Evolutionary conservation across 208 protist species (phyloP), one percentile per base, ranked within the genome.

Genomic region (Leishmania major): DNA sequence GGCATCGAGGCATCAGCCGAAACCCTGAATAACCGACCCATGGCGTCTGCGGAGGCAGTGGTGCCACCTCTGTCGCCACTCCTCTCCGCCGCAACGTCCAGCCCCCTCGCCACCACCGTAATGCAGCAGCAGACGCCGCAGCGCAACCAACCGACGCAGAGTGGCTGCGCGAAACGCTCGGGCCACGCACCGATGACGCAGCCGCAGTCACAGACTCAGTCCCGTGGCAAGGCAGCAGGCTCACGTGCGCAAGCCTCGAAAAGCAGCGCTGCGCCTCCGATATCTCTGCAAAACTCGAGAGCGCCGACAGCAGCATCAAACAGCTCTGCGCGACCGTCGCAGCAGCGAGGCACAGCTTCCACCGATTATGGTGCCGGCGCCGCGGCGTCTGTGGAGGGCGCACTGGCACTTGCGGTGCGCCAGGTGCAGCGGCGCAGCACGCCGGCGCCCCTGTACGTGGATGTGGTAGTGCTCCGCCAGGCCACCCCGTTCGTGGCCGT

Each of bases 401-500:
- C n/a, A 62, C 51, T 62, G 57, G 40, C 62, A 60, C 69, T 70
- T 45, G 49, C 19, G 66, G 3, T 28, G 17, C 66, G 19, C 40
- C 70, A 43, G 59, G 19, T 31, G 25, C 81, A 59, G 40, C 81
- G 64, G 31, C 22, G 37, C 5, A n/a, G 49, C 40, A 55, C 47
- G 1, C 0, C 53, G 4, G 35, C 76, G 2, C 47, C 35, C 0
- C 35, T 70, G 60, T 17, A 79, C 82, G 3, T 85, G 15, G 77
- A 85, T 64, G 60, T 60, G 49, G 62, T 75, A 3, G 31, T 85
- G 15, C 57, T 85, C 13, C 82, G 77, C 37, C 77, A 85, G 71
- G 78, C 83, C 28, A 75, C 78, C 3, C 78, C 78, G 10, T 86
- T 86, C 59, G 69, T 86, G 57, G 83, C 40, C 6, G 31, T 86